Conservation (phyloP, 345 rosid genomes). For the Boechera retrofracta region DNA sequence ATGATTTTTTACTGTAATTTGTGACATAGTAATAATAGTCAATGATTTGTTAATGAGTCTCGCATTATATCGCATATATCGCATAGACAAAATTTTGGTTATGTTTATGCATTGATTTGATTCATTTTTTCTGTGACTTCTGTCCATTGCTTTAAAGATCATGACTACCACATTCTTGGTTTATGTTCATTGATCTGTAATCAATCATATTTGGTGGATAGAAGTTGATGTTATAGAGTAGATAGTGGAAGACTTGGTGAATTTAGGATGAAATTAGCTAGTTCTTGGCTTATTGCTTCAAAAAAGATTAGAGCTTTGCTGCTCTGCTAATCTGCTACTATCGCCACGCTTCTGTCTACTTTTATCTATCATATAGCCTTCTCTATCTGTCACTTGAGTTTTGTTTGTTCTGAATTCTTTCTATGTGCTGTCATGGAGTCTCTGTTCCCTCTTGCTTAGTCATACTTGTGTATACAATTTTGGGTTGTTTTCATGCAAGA, state of each 20-base stretch:
- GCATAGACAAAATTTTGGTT: not conserved
- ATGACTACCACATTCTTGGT: not conserved
- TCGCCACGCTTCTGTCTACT: not conserved
- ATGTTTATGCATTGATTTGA: not conserved
- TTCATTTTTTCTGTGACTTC: not conserved
- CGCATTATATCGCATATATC: not conserved
- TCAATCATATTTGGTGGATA: not conserved
- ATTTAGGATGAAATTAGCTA: conserved; percentile 8
- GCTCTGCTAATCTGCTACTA: not conserved
- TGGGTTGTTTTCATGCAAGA: conserved; percentile 2
- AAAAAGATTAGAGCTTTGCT: conserved; percentile 11
- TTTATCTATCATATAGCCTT: not conserved
- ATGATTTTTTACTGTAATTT: too few species aligned
- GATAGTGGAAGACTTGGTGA: not conserved
- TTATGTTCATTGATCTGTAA: conserved; percentile 8
- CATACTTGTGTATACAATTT: not conserved
- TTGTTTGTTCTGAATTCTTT: conserved; percentile 19
- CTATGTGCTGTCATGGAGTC: not conserved
- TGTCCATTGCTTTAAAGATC: not conserved
- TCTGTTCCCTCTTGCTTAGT: conserved; percentile 4
- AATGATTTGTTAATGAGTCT: not conserved
- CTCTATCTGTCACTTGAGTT: conserved; percentile 3
- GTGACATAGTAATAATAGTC: too few species aligned
- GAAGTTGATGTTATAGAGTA: not conserved
- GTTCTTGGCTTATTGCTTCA: conserved; percentile 2